Percentiles rank a stretch among this genome's conserved stretches.
Evolutionary conservation across 2,329 filamentous ascomycete genomes (phyloP).

Genomic region (Penicillium sp.): DNA sequence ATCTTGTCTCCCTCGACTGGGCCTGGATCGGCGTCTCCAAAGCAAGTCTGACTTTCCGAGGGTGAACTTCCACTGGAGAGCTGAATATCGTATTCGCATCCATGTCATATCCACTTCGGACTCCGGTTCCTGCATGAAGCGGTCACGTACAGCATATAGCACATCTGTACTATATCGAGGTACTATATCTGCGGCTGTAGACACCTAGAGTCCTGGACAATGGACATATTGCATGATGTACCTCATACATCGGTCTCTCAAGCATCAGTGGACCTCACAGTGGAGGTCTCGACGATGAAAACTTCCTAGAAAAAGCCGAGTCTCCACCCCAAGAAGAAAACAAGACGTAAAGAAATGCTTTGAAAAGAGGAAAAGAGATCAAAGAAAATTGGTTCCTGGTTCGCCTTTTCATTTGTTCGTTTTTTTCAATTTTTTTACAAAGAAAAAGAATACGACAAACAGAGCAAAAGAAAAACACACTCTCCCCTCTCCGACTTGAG

Average conservation of each 20-base stretch:
- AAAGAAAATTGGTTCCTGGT: too few species aligned
- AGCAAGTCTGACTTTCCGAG: background rate
- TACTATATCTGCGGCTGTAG: too few species aligned
- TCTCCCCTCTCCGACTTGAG: conserved; percentile 5
- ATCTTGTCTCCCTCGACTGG: conserved; percentile 16
- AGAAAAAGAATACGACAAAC: conserved; percentile 26
- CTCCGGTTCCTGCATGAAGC: conserved; percentile 2
- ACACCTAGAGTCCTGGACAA: too few species aligned
- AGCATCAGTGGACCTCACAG: conserved; percentile 27
- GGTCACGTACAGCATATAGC: background rate
- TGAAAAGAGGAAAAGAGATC: conserved; percentile 14
- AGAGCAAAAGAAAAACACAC: conserved; percentile 39
- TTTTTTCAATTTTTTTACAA: background rate
- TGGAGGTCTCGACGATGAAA: conserved; percentile 22
- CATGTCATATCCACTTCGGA: background rate
- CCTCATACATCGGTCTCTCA: too few species aligned
- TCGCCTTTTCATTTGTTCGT: conserved; percentile 2
- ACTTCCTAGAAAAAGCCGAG: conserved; percentile 13
- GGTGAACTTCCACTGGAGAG: background rate
- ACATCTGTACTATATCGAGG: too few species aligned
- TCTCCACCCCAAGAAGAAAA: conserved; percentile 17
- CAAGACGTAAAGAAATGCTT: conserved; percentile 2
- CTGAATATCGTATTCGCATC: background rate
- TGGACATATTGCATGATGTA: too few species aligned
- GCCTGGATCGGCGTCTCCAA: conserved; percentile 22